A percentile compares a stretch with the other conserved stretches of the same genome.
These are phyloP conservation scores for Oxyria digyna DNA, from an alignment of 148 eudicot genomes.

Conservation along the genomic window DNA sequence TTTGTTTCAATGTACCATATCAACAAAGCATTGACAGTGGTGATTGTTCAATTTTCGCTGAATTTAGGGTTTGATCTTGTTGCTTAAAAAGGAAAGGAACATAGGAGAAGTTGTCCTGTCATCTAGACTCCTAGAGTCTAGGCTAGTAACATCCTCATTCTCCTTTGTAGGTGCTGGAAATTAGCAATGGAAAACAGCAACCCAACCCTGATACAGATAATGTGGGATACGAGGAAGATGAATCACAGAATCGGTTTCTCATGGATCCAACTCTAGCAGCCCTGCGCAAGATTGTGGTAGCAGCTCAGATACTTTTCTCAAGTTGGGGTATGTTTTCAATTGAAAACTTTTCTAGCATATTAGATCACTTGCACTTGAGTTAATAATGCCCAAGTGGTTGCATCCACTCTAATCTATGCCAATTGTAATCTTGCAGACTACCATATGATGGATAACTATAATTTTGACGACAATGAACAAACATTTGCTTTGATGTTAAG, in stretches of 20 bases:
- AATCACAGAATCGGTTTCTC: slow-evolving; percentile 57
- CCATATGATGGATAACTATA: not conserved
- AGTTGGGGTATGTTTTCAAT: slow-evolving; percentile 27
- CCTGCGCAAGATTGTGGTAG: slow-evolving; percentile 51
- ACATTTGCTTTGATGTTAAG: not conserved
- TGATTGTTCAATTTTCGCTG: no score
- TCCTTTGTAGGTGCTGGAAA: slow-evolving; percentile 33
- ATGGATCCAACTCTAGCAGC: slow-evolving; percentile 34
- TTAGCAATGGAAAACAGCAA: slow-evolving; percentile 18
- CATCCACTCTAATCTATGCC: not conserved
- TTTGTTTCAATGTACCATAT: no score
- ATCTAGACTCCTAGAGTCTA: no score
- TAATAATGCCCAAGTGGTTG: not conserved
- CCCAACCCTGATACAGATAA: slow-evolving; percentile 25
- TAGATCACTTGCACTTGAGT: not conserved
- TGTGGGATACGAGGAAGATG: slow-evolving; percentile 44
- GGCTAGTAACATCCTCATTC: not conserved
- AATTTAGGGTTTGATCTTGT: no score
- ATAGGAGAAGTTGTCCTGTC: not conserved
- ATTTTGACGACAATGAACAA: not conserved
- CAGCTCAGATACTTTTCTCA: slow-evolving; percentile 56
- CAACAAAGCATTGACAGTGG: no score
- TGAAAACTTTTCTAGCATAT: not conserved
- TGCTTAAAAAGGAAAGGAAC: slow-evolving; percentile 2
- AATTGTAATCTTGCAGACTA: not conserved